Percentiles rank a stretch among this genome's conserved stretches.
These are phyloP conservation scores for Candida awuae DNA, from an alignment of 805 yeast genomes.

Conservation along the genomic window DNA sequence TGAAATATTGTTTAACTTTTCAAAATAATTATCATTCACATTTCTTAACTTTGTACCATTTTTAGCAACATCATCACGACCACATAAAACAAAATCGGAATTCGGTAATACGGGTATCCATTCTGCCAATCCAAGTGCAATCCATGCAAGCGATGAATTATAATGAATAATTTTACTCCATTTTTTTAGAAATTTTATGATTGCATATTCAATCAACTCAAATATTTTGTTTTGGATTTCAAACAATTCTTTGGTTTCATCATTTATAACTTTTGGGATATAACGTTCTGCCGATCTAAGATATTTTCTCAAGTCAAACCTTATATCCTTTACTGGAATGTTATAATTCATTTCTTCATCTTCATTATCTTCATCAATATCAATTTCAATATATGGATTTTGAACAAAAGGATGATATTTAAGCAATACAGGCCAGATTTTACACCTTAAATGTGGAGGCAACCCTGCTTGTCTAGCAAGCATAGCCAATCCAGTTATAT, in stretches of 20 bases:
- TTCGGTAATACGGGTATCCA: conserved; percentile 68
- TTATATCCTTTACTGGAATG: conserved; percentile 32
- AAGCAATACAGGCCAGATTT: conserved; percentile 78
- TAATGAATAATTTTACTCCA: conserved; percentile 77
- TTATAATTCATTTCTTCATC: conserved; percentile 19
- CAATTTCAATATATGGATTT: conserved; percentile 66
- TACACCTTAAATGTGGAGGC: conserved; percentile 71
- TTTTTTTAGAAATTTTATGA: conserved; percentile 56
- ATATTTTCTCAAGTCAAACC: conserved; percentile 54
- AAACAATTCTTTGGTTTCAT: conserved; percentile 29
- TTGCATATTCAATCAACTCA: conserved; percentile 48
- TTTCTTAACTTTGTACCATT: conserved; percentile 31
- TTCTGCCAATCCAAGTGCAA: conserved; percentile 80
- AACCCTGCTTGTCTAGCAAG: conserved; percentile 78
- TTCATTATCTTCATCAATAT: conserved; percentile 34
- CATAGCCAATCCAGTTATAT: conserved; percentile 69
- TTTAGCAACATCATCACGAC: conserved; percentile 38
- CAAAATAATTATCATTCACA: conserved; percentile 27
- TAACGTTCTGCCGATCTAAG: conserved; percentile 38
- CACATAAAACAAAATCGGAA: conserved; percentile 47
- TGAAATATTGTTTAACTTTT: conserved; percentile 20
- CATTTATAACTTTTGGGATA: conserved; percentile 23
- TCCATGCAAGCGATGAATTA: conserved; percentile 80
- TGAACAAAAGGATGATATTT: conserved; percentile 80
- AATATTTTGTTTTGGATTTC: conserved; percentile 47